These are phyloP conservation scores for Byssoonygena ceratinophila DNA, from an alignment of 2,329 filamentous ascomycete species.

Conservation along the genomic window DNA sequence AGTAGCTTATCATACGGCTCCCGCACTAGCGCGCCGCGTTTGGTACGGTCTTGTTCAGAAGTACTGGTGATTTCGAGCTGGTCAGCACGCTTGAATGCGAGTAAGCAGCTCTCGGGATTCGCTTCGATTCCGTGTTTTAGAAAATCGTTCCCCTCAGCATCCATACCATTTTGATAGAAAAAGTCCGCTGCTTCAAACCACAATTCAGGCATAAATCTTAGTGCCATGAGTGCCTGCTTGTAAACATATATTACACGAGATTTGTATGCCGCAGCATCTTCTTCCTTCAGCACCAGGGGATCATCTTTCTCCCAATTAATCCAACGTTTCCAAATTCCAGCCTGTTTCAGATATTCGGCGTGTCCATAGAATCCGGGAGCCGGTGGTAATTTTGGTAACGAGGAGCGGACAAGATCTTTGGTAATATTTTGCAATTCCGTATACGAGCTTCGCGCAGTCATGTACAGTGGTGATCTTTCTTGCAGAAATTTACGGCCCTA, in stretches of 20 bases:
- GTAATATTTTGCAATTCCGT: constrained; percentile 85
- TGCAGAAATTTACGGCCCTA: constrained; percentile 89
- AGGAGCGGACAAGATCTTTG: constrained; percentile 62
- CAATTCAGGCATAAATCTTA: constrained; percentile 89
- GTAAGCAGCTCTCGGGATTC: constrained; percentile 84
- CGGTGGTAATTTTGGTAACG: constrained; percentile 70
- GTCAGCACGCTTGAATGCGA: constrained; percentile 83
- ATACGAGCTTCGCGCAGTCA: constrained; percentile 87
- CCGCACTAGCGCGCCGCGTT: constrained; percentile 61
- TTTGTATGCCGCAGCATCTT: constrained; percentile 65
- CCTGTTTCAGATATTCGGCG: constrained; percentile 70
- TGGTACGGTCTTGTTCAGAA: constrained; percentile 57
- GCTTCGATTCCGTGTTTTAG: constrained; percentile 71
- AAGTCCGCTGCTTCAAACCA: constrained; percentile 94
- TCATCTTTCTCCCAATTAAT: constrained; percentile 92
- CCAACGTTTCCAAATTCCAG: constrained; percentile 87
- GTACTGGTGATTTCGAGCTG: constrained; percentile 69
- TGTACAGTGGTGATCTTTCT: constrained; percentile 84
- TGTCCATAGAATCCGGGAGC: constrained; percentile 78
- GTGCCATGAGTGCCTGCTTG: constrained; percentile 83
- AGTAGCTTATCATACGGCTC: constrained; percentile 75
- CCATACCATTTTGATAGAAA: constrained; percentile 68
- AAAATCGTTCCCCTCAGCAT: constrained; percentile 64
- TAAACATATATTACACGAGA: constrained; percentile 80
- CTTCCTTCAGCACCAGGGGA: constrained; percentile 70